phyloP scores from a whole-genome alignment of 106 monocot genomes.

The Phalaenopsis equestris region DNA sequence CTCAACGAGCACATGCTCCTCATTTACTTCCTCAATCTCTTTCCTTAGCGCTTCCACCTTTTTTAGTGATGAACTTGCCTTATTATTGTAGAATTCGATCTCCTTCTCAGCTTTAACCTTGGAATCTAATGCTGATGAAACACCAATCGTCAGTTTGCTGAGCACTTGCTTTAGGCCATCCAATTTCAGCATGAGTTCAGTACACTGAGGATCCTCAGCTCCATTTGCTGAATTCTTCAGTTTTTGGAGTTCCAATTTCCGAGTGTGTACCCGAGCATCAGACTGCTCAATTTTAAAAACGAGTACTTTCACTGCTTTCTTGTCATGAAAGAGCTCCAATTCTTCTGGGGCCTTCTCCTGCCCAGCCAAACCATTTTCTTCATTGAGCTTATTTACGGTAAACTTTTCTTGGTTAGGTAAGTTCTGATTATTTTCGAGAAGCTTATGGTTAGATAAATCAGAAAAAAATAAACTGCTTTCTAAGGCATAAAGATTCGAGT shows the following conservation, averaged over 20 bases:
- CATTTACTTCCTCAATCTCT: conserved; percentile 48
- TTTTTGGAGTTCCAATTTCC: conserved; percentile 14
- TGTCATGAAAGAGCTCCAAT: conserved; percentile 26
- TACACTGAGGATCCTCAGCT: conserved; percentile 4
- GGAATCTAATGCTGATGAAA: conserved; percentile 26
- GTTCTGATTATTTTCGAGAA: neutral
- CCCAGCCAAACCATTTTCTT: neutral
- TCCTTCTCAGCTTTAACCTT: conserved; percentile 40
- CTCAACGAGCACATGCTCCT: conserved; percentile 81
- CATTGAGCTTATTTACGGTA: neutral
- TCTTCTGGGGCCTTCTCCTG: conserved; percentile 9
- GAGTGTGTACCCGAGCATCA: conserved; percentile 14
- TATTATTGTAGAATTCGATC: conserved; percentile 13
- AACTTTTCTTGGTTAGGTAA: neutral
- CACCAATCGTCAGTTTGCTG: conserved; percentile 37
- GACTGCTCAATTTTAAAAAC: conserved; percentile 24
- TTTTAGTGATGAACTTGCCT: conserved; percentile 6
- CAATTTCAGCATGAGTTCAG: conserved; percentile 34
- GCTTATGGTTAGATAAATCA: neutral
- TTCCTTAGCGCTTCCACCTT: conserved; percentile 36
- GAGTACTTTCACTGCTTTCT: conserved; percentile 22
- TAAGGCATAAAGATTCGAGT: neutral
- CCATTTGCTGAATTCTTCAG: neutral
- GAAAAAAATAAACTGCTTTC: no score
- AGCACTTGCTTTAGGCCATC: conserved; percentile 35